Evolutionary conservation across 768 basidiomycete species (phyloP).

Genomic region (Tulasnella calospora): DNA sequence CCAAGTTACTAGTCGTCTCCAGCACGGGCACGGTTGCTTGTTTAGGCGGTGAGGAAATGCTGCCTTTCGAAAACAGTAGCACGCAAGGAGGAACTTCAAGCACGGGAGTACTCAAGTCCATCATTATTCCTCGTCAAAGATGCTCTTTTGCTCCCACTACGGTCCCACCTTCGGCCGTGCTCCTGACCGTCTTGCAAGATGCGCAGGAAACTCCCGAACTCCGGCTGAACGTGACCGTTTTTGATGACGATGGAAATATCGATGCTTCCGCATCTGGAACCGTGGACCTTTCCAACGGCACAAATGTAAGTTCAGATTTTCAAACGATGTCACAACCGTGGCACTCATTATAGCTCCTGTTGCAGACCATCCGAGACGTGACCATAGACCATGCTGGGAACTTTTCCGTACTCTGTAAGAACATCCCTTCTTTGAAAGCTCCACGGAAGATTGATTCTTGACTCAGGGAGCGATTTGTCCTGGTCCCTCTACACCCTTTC

Average conservation of each 20-base stretch:
- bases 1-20: slow-evolving; percentile 37
- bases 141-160: slow-evolving; percentile 25
- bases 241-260: slow-evolving; percentile 15
- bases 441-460: not conserved
- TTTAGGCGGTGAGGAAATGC: slow-evolving; percentile 35
- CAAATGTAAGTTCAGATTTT: not conserved
- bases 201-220: not conserved
- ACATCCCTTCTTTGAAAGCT: not conserved
- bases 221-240: not conserved
- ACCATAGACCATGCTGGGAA: slow-evolving; percentile 24
- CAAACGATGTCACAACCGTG: not conserved
- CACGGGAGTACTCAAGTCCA: slow-evolving; percentile 31
- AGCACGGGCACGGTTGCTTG: slow-evolving; percentile 36
- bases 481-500: slow-evolving; percentile 10
- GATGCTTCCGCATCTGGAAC: not conserved
- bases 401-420: slow-evolving; percentile 24
- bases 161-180: slow-evolving; percentile 6
- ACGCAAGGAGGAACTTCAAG: not conserved
- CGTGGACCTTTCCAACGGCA: not conserved
- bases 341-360: not conserved
- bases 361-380: slow-evolving; percentile 20
- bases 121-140: slow-evolving; percentile 33
- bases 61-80: slow-evolving; percentile 19
- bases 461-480: not conserved
- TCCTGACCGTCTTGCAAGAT: slow-evolving; percentile 1